These are phyloP conservation scores for Furcasterigmium sp. DNA, from an alignment of 2,329 filamentous ascomycete species.

Conservation along the genomic window DNA sequence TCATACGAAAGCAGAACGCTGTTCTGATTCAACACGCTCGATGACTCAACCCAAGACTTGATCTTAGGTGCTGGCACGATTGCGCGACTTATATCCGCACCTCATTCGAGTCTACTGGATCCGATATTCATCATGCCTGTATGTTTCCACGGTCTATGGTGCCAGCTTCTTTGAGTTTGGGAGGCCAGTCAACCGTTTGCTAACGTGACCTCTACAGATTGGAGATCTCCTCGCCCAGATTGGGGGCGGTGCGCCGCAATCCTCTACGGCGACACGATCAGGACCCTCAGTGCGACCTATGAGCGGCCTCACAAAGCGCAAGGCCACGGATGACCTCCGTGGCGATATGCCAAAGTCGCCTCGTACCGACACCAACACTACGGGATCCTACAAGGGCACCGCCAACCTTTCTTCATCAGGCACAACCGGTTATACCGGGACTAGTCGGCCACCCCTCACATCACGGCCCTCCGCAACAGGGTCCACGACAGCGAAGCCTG, in stretches of 20 bases:
- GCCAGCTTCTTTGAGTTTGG: no score
- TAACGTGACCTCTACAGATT: no score
- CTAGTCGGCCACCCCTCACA: constrained; percentile 5
- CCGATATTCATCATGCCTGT: constrained; percentile 12
- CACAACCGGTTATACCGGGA: no score
- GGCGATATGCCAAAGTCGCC: constrained; percentile 35
- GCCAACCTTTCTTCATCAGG: no score
- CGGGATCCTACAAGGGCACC: constrained; percentile 9
- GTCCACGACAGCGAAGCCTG: constrained; percentile 2
- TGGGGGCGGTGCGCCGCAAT: constrained; percentile 44
- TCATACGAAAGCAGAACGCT: no score
- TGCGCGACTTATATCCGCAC: not conserved
- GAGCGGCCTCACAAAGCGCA: constrained; percentile 42
- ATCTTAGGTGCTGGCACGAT: constrained; percentile 1
- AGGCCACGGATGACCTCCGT: constrained; percentile 47
- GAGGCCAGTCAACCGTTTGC: no score
- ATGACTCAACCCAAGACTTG: constrained; percentile 2
- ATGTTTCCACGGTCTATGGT: no score
- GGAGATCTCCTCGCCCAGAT: constrained; percentile 58
- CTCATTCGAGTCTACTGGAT: not conserved
- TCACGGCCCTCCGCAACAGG: constrained; percentile 6
- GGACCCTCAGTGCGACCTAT: constrained; percentile 19
- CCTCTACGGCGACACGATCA: constrained; percentile 24
- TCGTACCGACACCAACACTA: constrained; percentile 18
- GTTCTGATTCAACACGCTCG: not conserved